These are phyloP conservation scores for Monosporascus sp. DNA, from an alignment of 2,329 filamentous ascomycete genomes.

Conservation along the genomic window DNA sequence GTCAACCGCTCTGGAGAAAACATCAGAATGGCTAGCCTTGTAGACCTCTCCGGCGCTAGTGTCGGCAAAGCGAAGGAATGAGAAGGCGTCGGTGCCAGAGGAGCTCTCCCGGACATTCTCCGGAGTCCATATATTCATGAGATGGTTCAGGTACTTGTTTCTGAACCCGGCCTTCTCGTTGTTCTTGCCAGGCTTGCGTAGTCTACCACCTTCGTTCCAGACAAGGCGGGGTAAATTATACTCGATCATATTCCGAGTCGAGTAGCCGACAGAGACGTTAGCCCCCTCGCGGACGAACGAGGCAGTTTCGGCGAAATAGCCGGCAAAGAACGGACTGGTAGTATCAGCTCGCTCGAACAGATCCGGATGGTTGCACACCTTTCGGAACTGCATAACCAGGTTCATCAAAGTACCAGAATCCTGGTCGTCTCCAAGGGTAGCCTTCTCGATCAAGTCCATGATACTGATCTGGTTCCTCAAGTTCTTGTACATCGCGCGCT, in stretches of 20 bases:
- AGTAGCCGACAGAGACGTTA: conserved; percentile 77
- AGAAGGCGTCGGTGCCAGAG: conserved; percentile 63
- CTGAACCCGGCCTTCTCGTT: conserved; percentile 76
- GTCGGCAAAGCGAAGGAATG: conserved; percentile 85
- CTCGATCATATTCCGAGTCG: conserved; percentile 78
- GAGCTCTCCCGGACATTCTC: conserved; percentile 66
- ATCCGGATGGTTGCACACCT: conserved; percentile 98
- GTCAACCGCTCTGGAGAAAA: conserved; percentile 69
- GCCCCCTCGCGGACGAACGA: conserved; percentile 88
- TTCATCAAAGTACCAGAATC: conserved; percentile 98
- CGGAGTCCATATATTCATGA: conserved; percentile 88
- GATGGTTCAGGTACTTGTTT: conserved; percentile 66
- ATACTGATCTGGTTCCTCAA: conserved; percentile 96
- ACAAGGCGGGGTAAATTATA: conserved; percentile 77
- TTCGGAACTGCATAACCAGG: conserved; percentile 98
- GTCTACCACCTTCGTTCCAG: conserved; percentile 72
- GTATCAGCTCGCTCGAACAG: conserved; percentile 93
- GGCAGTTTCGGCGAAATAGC: conserved; percentile 89
- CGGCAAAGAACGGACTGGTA: conserved; percentile 74
- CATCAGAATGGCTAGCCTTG: conserved; percentile 58
- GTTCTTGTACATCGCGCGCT: conserved; percentile 88
- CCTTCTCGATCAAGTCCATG: conserved; percentile 97
- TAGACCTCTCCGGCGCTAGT: conserved; percentile 68
- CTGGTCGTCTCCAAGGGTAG: conserved; percentile 85
- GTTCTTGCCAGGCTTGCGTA: conserved; percentile 66